Evolutionary conservation across 805 yeast species (phyloP).

Genomic region (Schwanniomyces pseudopolymorphus): DNA sequence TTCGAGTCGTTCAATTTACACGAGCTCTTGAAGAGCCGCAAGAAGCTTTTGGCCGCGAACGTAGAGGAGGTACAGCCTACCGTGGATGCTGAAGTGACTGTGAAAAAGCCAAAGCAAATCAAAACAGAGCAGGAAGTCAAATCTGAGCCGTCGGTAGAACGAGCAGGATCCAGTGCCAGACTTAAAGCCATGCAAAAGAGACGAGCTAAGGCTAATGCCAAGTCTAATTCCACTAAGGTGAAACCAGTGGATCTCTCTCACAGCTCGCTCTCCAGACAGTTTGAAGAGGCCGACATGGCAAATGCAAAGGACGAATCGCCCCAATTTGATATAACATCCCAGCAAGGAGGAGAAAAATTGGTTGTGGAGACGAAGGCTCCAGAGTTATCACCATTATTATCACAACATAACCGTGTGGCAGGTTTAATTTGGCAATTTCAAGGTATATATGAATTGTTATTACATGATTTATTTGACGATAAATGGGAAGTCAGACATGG

Average conservation of each 20-base stretch:
- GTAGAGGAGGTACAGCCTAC: conserved; percentile 24
- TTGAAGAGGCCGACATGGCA: conserved; percentile 38
- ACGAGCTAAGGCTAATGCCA: conserved; percentile 73
- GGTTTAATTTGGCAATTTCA: conserved; percentile 92
- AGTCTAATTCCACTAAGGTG: conserved; percentile 43
- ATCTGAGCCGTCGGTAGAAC: conserved; percentile 3
- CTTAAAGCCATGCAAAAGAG: conserved; percentile 93
- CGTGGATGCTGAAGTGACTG: conserved; percentile 26
- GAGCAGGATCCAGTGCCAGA: conserved; percentile 60
- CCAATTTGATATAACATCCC: conserved; percentile 67
- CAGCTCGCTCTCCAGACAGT: conserved; percentile 60
- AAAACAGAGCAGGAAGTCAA: conserved; percentile 8
- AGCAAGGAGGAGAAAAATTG: conserved; percentile 74
- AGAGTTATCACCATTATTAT: conserved; percentile 63
- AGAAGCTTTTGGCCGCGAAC: conserved; percentile 64
- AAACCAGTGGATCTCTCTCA: conserved; percentile 68
- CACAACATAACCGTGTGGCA: conserved; percentile 68
- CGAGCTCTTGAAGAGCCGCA: conserved; percentile 50
- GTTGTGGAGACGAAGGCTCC: conserved; percentile 78
- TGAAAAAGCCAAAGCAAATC: conserved; percentile 51
- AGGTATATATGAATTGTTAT: conserved; percentile 80
- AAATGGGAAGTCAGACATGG: conserved; percentile 97
- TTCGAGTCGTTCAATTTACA: conserved; percentile 52
- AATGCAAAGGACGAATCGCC: conserved; percentile 22
- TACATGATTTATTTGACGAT: conserved; percentile 78